Evolutionary conservation across 108 stramenopile genomes (phyloP), one percentile per base, ranked within the genome.

Genomic region (Schizochytrium sp.): DNA sequence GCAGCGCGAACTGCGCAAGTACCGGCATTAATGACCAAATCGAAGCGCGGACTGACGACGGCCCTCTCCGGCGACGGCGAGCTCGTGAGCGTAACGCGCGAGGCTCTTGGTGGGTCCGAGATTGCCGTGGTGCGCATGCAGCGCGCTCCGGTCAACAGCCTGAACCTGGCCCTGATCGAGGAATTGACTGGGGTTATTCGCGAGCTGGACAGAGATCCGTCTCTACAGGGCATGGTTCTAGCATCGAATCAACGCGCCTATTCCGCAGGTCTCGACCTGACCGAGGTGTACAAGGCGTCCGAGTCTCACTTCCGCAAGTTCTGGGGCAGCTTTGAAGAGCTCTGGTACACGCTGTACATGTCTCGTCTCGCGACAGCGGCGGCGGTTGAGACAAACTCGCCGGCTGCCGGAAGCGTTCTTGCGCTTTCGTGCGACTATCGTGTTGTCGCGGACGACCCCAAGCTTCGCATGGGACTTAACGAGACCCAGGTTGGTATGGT

Each of bases 401-500:
- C 87, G 0, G 87, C 87, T 21, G 87, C 25, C 53, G 87, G 87
- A 23, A 58, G 87, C 45, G 25, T 87, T 28, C 57, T 87, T 6
- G 87, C 87, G 29, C 53, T 58, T 5, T 12, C 87, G 10, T 87
- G 87, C 57, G 87, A 87, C 87, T 87, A 87, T 29, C 87, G 87
- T 12, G 57, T 87, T 25, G 25, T 58, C 28, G 87, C 87, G 16
- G 57, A 87, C n/a, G 23, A 58, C 57, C 53, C 53, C 5, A 57
- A 57, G 29, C 28, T 87, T 6, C n/a, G 25, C 57, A 58, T 87
- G 55, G 87, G 87, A 6, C 87, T 87, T 2, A 87, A 87, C 57
- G 87, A 87, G 57, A 28, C 57, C n/a, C 87, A 87, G 57, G 10
- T 87, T 6, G 87, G 87, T n/a, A 57, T 87, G 55, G 57, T 87